A percentile compares a stretch with the other conserved stretches of the same genome.
Evolutionary conservation across 352 stramenopile species (phyloP).

Genomic region (Phytopythium vexans): DNA sequence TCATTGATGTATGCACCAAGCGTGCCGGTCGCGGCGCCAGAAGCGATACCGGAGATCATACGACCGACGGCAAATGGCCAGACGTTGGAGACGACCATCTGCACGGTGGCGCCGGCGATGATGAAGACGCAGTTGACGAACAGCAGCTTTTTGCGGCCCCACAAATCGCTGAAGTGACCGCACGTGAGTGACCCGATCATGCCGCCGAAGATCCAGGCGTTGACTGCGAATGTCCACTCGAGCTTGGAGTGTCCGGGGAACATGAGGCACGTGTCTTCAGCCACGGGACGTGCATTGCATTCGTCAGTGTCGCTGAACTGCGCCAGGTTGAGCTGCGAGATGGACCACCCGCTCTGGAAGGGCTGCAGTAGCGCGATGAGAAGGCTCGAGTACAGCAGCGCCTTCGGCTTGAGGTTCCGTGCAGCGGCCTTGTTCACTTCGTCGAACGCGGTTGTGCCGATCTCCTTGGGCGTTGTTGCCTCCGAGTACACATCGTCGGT

Average conservation of each 20-base stretch:
- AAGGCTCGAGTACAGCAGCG: conserved; percentile 35
- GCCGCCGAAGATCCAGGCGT: conserved; percentile 44
- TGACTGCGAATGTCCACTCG: conserved; percentile 38
- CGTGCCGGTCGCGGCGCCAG: conserved; percentile 14
- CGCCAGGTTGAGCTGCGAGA: conserved; percentile 47
- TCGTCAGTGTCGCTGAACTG: conserved; percentile 35
- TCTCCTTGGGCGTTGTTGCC: conserved; percentile 8
- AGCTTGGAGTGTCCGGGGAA: conserved; percentile 16
- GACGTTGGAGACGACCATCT: conserved; percentile 12
- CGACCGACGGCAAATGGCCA: neutral
- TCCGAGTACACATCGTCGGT: conserved; percentile 15
- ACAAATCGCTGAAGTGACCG: conserved; percentile 24
- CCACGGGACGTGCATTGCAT: conserved; percentile 21
- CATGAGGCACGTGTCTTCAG: conserved; percentile 11
- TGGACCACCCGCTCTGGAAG: conserved; percentile 54
- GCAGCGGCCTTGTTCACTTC: conserved; percentile 10
- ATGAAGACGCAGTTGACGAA: conserved; percentile 27
- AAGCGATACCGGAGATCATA: conserved; percentile 23
- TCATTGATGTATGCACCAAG: conserved; percentile 13
- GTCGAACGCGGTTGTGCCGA: conserved; percentile 11
- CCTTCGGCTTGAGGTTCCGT: conserved; percentile 14
- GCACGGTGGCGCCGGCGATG: conserved; percentile 22
- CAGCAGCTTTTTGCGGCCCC: conserved; percentile 26
- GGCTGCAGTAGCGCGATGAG: conserved; percentile 37
- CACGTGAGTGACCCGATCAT: conserved; percentile 40